Conservation (phyloP, 1,284 basidiomycete species). For the Pascua sp. region DNA sequence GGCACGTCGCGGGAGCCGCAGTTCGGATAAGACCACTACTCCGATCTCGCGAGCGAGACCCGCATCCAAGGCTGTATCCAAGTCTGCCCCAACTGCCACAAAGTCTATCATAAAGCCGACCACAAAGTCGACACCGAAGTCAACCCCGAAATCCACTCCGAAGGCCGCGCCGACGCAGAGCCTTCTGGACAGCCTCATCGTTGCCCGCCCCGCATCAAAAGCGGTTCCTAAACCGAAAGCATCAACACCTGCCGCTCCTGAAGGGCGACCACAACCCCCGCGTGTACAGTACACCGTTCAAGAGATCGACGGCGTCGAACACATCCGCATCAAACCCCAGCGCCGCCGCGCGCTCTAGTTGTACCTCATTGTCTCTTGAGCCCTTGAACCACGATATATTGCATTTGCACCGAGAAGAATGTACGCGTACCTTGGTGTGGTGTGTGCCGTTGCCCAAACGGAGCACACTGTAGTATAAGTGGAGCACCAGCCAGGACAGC, state of each 20-base stretch:
- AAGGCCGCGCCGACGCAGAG: background rate
- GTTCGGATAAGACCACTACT: too few relatives aligned
- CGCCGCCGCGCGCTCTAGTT: background rate
- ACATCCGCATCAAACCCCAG: slow-evolving; percentile 4
- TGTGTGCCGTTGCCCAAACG: too few relatives aligned
- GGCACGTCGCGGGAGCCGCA: too few relatives aligned
- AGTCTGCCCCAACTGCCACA: background rate
- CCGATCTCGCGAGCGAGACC: too few relatives aligned
- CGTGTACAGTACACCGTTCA: background rate
- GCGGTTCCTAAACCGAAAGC: background rate
- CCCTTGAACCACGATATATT: too few relatives aligned
- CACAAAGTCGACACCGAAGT: background rate
- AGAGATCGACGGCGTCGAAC: slow-evolving; percentile 9
- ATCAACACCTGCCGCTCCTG: background rate
- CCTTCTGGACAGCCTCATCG: slow-evolving; percentile 6
- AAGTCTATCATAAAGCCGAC: background rate
- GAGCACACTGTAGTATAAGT: too few relatives aligned
- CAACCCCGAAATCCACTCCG: background rate
- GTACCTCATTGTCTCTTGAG: too few relatives aligned
- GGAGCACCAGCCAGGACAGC: too few relatives aligned
- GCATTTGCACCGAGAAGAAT: too few relatives aligned
- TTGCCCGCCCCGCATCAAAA: background rate
- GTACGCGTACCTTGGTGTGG: too few relatives aligned
- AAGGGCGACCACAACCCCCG: background rate
- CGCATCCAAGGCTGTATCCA: background rate